Evolutionary conservation across 2,329 filamentous ascomycete genomes (phyloP), one percentile per base, ranked within the genome.

Genomic region (Proliferodiscus dingleyae): DNA sequence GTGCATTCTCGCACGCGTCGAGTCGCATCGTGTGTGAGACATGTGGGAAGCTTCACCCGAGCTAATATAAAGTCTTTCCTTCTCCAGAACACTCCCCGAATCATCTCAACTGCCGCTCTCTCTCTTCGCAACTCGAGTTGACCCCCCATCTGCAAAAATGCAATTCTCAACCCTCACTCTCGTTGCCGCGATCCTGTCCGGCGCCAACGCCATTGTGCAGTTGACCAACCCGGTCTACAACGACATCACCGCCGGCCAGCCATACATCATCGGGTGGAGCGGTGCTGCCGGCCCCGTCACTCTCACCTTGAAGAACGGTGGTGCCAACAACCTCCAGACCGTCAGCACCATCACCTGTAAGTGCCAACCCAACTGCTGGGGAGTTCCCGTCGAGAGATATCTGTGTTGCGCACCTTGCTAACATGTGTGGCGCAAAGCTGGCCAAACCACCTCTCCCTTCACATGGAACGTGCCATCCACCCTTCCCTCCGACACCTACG

Each of bases 181-280:
- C 41, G 51, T 56, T 8, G 52, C 55, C 19, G 50, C 51, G 6
- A 47, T 49, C 19, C 16, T 34, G 32, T 10, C 16, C 13, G 19
- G 16, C 29, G 16, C 2, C 4, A 15, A 15, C 11, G n/a, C n/a
- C n/a, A n/a, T n/a, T n/a, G n/a, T n/a, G n/a, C n/a, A 50, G 13
- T 50, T 64, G 50, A 61, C 57, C 37, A 64, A 58, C 37, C 15
- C 53, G 3, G 30, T 43, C n/a, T 62, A 57, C 43, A 43, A 44
- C 18, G 45, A 37, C 2, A 43, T 62, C 37, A 49, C 46, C 13
- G 55, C 52, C 26, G 59, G 59, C 7, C 9, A 43, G 3, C 19
- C 56, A 15, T 55, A 61, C 41, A 53, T 45, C 11, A 46, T 64
- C 40, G 58, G 51, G 32, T 64, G 61, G 61, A 21, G 48, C 13